phyloP scores from a whole-genome alignment of 2,329 filamentous ascomycete genomes.

The Coniochaeta sp. region DNA sequence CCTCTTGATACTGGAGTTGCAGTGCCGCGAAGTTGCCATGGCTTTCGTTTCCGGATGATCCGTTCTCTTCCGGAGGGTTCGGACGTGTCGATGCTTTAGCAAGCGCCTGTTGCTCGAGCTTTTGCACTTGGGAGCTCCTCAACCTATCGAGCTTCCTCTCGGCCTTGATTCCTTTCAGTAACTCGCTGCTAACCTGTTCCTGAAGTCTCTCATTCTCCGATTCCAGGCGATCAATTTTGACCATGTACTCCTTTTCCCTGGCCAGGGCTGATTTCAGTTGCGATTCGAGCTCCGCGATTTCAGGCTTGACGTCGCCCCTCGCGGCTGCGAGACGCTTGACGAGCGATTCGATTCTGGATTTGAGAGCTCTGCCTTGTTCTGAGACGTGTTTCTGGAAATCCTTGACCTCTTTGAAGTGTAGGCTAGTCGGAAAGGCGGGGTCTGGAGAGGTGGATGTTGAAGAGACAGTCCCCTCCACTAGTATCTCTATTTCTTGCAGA shows the following conservation, averaged over 20 bases:
- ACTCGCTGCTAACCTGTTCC: conserved; percentile 81
- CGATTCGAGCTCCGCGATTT: conserved; percentile 65
- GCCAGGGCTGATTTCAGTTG: conserved; percentile 71
- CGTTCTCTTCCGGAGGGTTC: conserved; percentile 44
- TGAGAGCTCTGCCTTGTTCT: conserved; percentile 68
- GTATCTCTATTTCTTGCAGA: conserved; percentile 55
- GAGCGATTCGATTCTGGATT: conserved; percentile 63
- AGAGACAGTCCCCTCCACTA: conserved; percentile 45
- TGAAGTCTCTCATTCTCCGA: conserved; percentile 79
- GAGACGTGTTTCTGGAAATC: conserved; percentile 79
- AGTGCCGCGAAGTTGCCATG: conserved; percentile 52
- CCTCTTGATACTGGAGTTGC: conserved; percentile 70
- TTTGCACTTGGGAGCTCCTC: conserved; percentile 83
- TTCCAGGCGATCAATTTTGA: conserved; percentile 67
- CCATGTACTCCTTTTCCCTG: conserved; percentile 71
- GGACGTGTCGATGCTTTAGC: conserved; percentile 51
- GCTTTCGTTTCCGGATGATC: conserved; percentile 27
- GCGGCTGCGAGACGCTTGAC: conserved; percentile 48
- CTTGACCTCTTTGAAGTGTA: conserved; percentile 55
- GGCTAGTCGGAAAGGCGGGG: conserved; percentile 47
- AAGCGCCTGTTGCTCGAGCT: conserved; percentile 83
- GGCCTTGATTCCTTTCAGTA: conserved; percentile 85
- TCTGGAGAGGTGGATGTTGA: conserved; percentile 38
- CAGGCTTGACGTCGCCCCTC: conserved; percentile 52
- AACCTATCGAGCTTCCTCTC: conserved; percentile 90